Evolutionary conservation across 78 protist genomes (phyloP).

Genomic region (Dictyostelium purpureum): DNA sequence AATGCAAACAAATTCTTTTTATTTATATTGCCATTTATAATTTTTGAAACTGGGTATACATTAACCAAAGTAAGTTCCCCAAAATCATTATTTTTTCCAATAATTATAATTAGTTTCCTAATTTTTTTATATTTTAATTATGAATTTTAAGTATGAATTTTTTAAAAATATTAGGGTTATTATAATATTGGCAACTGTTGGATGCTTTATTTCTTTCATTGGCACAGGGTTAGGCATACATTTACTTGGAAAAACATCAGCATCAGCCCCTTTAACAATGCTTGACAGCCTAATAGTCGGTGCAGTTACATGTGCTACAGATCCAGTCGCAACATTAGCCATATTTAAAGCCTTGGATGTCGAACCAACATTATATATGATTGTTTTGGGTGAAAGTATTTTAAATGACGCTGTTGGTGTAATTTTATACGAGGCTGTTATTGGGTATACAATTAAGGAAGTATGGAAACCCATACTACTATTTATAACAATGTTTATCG

Average conservation of each 20-base stretch:
- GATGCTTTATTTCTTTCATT: slow-evolving; percentile 89
- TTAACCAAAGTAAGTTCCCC: slow-evolving; percentile 17
- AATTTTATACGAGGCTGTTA: slow-evolving; percentile 74
- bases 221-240: slow-evolving; percentile 36
- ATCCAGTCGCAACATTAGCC: slow-evolving; percentile 95
- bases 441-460: background rate
- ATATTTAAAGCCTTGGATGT: slow-evolving; percentile 86
- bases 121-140: background rate
- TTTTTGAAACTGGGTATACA: slow-evolving; percentile 93
- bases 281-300: background rate
- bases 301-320: slow-evolving; percentile 79
- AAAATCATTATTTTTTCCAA: no score
- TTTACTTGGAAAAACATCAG: slow-evolving; percentile 2
- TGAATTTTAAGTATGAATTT: slow-evolving; percentile 54
- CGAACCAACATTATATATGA: slow-evolving; percentile 84
- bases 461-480: slow-evolving; percentile 52
- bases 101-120: background rate
- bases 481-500: background rate
- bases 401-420: slow-evolving; percentile 95
- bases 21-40: slow-evolving; percentile 94
- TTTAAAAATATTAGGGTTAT: slow-evolving; percentile 89
- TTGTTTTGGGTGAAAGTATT: slow-evolving; percentile 95
- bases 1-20: slow-evolving; percentile 88
- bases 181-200: slow-evolving; percentile 86
- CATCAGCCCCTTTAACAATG: background rate